These are phyloP conservation scores for Nannochloropsis gaditana DNA, from an alignment of 108 stramenopile genomes.

Conservation along the genomic window DNA sequence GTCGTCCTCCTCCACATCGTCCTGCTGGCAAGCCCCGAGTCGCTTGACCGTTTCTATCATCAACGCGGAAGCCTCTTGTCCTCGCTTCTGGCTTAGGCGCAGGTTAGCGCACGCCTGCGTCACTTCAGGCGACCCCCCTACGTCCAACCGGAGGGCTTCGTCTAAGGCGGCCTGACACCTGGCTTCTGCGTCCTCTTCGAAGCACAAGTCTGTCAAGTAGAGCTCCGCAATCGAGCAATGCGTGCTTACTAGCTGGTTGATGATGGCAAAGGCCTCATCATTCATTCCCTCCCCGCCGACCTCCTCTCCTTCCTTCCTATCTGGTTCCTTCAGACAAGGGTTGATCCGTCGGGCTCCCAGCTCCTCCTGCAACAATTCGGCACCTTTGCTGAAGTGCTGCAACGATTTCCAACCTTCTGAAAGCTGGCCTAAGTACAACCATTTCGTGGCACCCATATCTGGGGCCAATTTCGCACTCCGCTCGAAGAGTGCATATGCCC, in stretches of 20 bases:
- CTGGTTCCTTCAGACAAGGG: too few species aligned
- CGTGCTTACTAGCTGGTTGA: constrained; percentile 1
- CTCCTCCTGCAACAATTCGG: neutral
- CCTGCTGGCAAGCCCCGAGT: constrained; percentile 8
- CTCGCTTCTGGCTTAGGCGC: neutral
- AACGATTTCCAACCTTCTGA: neutral
- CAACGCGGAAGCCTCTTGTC: neutral
- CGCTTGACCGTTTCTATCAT: neutral
- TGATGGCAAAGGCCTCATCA: neutral
- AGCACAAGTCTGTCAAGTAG: constrained; percentile 15
- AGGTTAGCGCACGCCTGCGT: neutral
- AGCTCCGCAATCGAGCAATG: neutral
- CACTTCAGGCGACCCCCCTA: neutral
- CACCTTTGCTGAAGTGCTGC: constrained; percentile 19
- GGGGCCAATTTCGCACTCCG: neutral
- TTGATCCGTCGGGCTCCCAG: neutral
- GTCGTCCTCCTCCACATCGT: neutral
- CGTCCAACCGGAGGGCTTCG: neutral
- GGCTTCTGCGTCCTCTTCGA: neutral
- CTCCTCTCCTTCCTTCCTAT: too few species aligned
- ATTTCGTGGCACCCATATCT: neutral
- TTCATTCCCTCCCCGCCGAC: neutral
- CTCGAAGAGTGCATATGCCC: neutral
- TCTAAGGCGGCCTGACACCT: neutral
- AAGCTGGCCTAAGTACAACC: constrained; percentile 1